Conservation (phyloP, 2,329 filamentous ascomycete species). For the Aspergillus sp. region DNA sequence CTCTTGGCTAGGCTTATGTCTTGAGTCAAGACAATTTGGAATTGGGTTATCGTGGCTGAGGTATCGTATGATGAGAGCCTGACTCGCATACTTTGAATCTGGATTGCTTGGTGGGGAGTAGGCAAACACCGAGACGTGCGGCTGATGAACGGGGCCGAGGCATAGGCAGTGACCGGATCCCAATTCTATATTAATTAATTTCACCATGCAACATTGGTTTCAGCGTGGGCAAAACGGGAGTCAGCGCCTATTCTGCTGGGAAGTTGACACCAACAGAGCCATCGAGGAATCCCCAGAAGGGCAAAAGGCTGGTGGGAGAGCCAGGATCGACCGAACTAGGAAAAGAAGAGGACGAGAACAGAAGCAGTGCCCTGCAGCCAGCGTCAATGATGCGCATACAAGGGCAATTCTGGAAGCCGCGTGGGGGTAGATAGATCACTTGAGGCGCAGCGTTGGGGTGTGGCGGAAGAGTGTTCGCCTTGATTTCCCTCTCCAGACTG, state of each 20-base stretch:
- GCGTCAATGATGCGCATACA: no score
- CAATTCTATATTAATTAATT: neutral
- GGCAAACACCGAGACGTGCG: no score
- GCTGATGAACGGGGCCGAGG: neutral
- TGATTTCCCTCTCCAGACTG: neutral
- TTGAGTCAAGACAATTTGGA: neutral
- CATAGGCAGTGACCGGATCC: neutral
- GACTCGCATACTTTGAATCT: neutral
- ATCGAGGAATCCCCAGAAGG: neutral
- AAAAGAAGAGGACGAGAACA: neutral
- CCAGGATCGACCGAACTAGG: neutral
- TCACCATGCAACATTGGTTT: neutral
- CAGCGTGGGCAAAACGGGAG: neutral
- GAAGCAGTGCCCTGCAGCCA: neutral
- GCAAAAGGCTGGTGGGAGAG: neutral
- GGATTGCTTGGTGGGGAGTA: no score
- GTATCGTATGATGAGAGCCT: neutral
- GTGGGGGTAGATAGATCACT: neutral
- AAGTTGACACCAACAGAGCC: neutral
- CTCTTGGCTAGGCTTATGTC: neutral
- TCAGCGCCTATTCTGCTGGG: neutral
- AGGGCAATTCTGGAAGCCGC: neutral
- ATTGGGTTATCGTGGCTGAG: neutral
- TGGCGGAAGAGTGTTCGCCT: neutral
- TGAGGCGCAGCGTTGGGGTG: neutral